phyloP scores from a whole-genome alignment of 2,329 filamentous ascomycete genomes.

The Rhinocladiella mackenziei region DNA sequence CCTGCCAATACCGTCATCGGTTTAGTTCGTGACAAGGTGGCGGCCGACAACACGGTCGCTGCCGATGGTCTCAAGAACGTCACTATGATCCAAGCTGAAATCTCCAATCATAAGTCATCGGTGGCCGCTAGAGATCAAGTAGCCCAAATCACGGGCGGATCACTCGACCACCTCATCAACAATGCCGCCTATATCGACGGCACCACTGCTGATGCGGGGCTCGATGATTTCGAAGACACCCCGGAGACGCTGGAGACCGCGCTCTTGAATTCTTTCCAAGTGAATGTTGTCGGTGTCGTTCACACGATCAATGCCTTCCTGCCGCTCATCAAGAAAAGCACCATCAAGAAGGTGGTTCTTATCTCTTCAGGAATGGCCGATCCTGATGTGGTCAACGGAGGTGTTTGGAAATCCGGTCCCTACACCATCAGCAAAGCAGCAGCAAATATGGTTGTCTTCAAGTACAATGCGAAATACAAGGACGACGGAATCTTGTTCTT shows the following conservation, averaged over 20 bases:
- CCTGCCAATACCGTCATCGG: slow-evolving; percentile 46
- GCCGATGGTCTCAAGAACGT: slow-evolving; percentile 44
- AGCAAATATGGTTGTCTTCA: slow-evolving; percentile 51
- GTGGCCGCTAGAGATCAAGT: slow-evolving; percentile 32
- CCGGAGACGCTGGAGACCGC: slow-evolving; percentile 37
- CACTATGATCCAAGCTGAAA: slow-evolving; percentile 46
- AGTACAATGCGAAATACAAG: slow-evolving; percentile 50
- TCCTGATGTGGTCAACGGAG: slow-evolving; percentile 40
- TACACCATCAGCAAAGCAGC: slow-evolving; percentile 54
- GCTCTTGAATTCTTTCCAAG: slow-evolving; percentile 37
- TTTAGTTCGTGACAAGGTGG: slow-evolving; percentile 46
- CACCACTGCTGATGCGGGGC: slow-evolving; percentile 32
- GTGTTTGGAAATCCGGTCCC: slow-evolving; percentile 35
- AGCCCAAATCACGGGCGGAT: slow-evolving; percentile 25
- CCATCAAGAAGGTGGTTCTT: slow-evolving; percentile 52
- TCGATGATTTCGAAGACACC: slow-evolving; percentile 37
- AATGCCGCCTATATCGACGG: slow-evolving; percentile 44
- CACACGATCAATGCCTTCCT: slow-evolving; percentile 53
- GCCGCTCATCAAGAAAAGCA: slow-evolving; percentile 51
- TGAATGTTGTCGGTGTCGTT: slow-evolving; percentile 52
- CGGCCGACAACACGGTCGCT: slow-evolving; percentile 44
- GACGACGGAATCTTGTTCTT: slow-evolving; percentile 53
- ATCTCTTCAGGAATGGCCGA: slow-evolving; percentile 51
- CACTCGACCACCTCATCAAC: slow-evolving; percentile 51
- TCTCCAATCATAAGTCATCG: slow-evolving; percentile 40